Percentiles rank a stretch among this genome's conserved stretches.
Conservation (phyloP, 306 rosid genomes). For the Heteromeles arbutifolia region DNA sequence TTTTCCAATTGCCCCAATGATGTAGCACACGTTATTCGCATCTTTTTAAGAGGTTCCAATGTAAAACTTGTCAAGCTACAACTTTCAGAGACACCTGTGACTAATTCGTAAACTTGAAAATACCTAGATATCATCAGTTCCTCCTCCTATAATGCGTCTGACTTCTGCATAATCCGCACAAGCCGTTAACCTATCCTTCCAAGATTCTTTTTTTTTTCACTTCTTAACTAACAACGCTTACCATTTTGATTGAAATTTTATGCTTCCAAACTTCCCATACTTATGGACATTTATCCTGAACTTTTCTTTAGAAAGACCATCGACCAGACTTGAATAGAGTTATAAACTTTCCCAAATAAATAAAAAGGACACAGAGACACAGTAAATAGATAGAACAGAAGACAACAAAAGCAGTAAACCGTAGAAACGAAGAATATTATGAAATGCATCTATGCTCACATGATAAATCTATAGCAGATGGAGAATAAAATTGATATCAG, state of each 20-base stretch:
- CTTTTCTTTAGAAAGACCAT: neutral
- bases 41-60: neutral
- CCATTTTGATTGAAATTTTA: neutral
- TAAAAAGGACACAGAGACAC: neutral
- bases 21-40: neutral
- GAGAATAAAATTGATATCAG: slow-evolving; percentile 20
- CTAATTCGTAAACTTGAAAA: neutral
- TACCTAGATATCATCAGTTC: neutral
- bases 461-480: slow-evolving; percentile 6
- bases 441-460: neutral
- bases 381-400: no score
- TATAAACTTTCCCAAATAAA: neutral
- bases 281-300: neutral
- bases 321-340: neutral
- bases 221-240: neutral
- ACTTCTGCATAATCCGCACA: neutral
- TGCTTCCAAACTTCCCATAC: neutral
- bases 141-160: neutral
- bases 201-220: no score
- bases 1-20: no score
- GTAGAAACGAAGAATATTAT: neutral
- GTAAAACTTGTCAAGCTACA: neutral
- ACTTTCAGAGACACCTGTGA: neutral
- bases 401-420: neutral
- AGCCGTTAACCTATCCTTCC: neutral